These are phyloP conservation scores for Neoscytalidium dimidiatum DNA, from an alignment of 2,329 filamentous ascomycete genomes.

Conservation along the genomic window DNA sequence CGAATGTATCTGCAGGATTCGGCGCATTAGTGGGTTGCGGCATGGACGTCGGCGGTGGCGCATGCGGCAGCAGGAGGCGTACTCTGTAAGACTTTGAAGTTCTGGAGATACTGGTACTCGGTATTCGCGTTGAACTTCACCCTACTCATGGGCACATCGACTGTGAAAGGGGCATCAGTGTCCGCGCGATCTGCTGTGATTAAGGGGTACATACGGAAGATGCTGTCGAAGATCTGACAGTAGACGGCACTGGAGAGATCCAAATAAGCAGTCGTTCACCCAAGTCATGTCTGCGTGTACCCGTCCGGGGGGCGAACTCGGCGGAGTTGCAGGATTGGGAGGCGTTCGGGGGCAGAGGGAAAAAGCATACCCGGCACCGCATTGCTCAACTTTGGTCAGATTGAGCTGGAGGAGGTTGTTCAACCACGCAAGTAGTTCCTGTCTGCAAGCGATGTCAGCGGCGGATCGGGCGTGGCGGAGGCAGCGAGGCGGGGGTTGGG, in stretches of 20 bases:
- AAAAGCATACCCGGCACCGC: constrained; percentile 82
- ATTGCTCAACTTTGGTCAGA: constrained; percentile 97
- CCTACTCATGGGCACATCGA: constrained; percentile 89
- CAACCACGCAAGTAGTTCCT: constrained; percentile 94
- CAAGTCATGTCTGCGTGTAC: not conserved
- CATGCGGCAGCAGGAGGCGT: constrained; percentile 38
- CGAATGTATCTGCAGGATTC: constrained; percentile 68
- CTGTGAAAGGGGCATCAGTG: constrained; percentile 36
- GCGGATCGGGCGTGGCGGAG: constrained; percentile 23
- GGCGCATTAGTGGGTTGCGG: constrained; percentile 18
- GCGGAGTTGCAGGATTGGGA: constrained; percentile 19
- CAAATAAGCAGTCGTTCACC: not conserved
- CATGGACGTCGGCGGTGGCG: not conserved
- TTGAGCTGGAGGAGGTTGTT: constrained; percentile 98
- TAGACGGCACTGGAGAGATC: constrained; percentile 72
- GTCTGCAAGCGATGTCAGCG: constrained; percentile 56
- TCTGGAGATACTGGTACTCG: constrained; percentile 96
- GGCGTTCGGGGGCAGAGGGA: constrained; percentile 23
- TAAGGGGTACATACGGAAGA: constrained; percentile 66
- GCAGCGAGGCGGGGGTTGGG: constrained; percentile 22
- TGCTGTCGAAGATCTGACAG: constrained; percentile 98
- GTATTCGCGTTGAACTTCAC: constrained; percentile 98
- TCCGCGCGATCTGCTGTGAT: not conserved
- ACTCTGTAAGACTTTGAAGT: constrained; percentile 98
- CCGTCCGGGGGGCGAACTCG: not conserved